Evolutionary conservation across 139 green algal genomes (phyloP), one percentile per base, ranked within the genome.

Genomic region (Ettlia oleoabundans): DNA sequence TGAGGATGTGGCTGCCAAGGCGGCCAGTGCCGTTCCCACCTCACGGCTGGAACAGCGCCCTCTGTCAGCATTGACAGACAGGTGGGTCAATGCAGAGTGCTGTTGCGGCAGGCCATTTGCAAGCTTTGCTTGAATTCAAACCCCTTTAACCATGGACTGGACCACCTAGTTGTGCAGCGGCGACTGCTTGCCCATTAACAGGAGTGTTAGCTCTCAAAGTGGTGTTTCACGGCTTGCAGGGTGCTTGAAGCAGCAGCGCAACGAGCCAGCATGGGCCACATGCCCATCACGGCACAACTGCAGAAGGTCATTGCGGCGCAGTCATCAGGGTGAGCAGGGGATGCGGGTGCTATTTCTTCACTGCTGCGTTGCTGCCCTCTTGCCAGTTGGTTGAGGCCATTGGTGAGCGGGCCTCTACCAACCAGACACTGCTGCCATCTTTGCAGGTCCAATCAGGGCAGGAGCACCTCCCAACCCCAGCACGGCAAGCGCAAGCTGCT

Each of bases 401-500:
- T n/a, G n/a, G n/a, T n/a, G n/a, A n/a, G n/a, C n/a, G n/a, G n/a
- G n/a, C n/a, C n/a, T n/a, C n/a, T n/a, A n/a, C n/a, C n/a, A n/a
- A n/a, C n/a, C n/a, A n/a, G n/a, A n/a, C n/a, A n/a, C n/a, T n/a
- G n/a, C n/a, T n/a, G n/a, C 65, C 65, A 51, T 51, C 35, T 15
- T 32, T 47, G 37, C 65, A 72, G 65, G 65, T 33, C 65, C 18
- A 72, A 22, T 3, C 22, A 35, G 19, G 67, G 4, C 7, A 33
- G 33, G 3, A 33, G 47, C 4, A 38, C 37, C 24, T 30, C 22
- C 24, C 58, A 67, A 21, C 37, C 53, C 28, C 75, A 81, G 75
- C 58, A 38, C 1, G 70, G 71, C 66, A 84, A 84, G 80, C 66
- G 80, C 64, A 76, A 66, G 80, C 71, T 84, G 67, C 71, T 84